Evolutionary conservation across 331 rosid genomes (phyloP), one percentile per base, ranked within the genome.

Genomic region (Quercus tomentella): DNA sequence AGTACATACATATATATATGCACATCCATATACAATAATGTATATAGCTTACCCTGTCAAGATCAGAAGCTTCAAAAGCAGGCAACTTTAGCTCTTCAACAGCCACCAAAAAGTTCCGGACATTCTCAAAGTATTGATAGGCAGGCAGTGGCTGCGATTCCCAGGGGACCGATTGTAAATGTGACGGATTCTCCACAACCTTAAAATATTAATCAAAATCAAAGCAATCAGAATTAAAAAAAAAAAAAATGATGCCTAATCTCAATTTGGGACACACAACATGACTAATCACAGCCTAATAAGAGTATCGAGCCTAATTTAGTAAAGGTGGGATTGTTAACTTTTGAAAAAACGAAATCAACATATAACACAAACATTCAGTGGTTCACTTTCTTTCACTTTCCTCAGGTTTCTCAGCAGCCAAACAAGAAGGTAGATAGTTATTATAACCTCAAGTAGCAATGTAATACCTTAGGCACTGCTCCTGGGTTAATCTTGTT

Each of bases 401-500:
- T 1, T 23, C 58, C 58, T 35, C 16, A 33, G 30, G 65, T 8
- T 41, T 41, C 45, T 41, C 23, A 20, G 70, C 68, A 79, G 18
- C 51, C 54, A 52, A 45, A 54, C 23, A 41, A 55, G 43, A 69
- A 11, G 30, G 43, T 20, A 55, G 31, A 79, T 60, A 26, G 33
- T 20, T 41, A 62, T 20, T 54, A 75, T n/a, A 17, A 68, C n/a
- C 3, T 23, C 62, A 60, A 8, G 78, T 15, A 7, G 67, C 72
- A 82, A 66, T 16, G 33, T 37, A 71, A 79, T 84, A 91, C 99
- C 96, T 88, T 96, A 25, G 92, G 88, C 35, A 96, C 91, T 74
- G 93, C 89, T 76, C 98, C 97, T 22, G 97, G 97, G 76, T 90
- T 89, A 77, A 96, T 93, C 90, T 91, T 96, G 92, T 96, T 96